Evolutionary conservation across 2,329 filamentous ascomycete species (phyloP), one percentile per base, ranked within the genome.

Genomic region (Trichoderma aggressivum): DNA sequence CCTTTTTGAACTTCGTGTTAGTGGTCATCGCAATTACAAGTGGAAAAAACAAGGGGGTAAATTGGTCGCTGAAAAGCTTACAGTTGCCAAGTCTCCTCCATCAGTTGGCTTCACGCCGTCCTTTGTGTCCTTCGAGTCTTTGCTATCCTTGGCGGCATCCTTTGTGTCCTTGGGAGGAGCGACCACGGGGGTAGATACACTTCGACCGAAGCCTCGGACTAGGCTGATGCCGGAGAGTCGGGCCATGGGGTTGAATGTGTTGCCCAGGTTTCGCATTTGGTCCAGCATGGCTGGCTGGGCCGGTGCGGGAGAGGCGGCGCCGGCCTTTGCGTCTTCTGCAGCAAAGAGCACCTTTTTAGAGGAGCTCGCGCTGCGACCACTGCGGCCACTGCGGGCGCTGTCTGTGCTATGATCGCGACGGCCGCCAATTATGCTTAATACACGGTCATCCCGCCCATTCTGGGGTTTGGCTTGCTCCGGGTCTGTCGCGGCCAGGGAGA

Each of bases 191-290:
- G 79, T 79, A 10, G 84, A 24, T 84, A 80, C 26, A 84, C 81
- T 81, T 66, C 91, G 85, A 1, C 93, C 92, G 76, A 97, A 95
- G 1, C 90, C 90, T 70, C 92, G 89, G 75, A 97, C 91, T 78
- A 90, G 87, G 70, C 88, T 87, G 78, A 96, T 94, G 39, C 90
- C 84, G 1, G 91, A 89, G 65, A 97, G 88, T 65, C 93, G 89
- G 58, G 90, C 93, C 79, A 97, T 90, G 3, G 94, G 94, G 76
- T 97, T 97, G 39, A 97, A 84, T 1, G 91, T 91, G 79, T 88
- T 96, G 47, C 93, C 91, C 72, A 97, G 86, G 78, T 88, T 95
- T 69, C 92, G 90, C 84, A 97, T 91, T 14, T 93, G 93, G 74
- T 97, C 93, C 2, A 97, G 88, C 14, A 90, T 81, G 34, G 92